These are phyloP conservation scores for Breviolum minutum DNA, from an alignment of 73 alveolate genomes.

Conservation along the genomic window DNA sequence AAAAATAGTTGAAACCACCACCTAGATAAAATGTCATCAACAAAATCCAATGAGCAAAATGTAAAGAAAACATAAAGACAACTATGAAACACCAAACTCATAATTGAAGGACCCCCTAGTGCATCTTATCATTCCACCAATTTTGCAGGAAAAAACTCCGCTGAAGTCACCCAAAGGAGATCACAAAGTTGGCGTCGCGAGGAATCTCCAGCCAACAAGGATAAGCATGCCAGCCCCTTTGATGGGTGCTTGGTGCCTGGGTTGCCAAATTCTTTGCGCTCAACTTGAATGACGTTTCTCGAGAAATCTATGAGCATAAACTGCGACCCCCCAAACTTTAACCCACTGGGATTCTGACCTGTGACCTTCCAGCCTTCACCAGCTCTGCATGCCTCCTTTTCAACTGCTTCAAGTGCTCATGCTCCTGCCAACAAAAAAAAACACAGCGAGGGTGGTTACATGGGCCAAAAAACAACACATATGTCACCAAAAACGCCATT, in stretches of 20 bases:
- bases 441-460: neutral
- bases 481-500: neutral
- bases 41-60: too few relatives aligned
- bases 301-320: too few relatives aligned
- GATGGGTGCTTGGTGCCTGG: neutral
- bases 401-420: conserved; percentile 42
- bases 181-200: conserved; percentile 22
- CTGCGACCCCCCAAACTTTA: neutral
- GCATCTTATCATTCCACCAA: too few relatives aligned
- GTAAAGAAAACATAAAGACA: too few relatives aligned
- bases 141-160: too few relatives aligned
- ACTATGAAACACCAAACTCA: neutral
- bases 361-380: conserved; percentile 41
- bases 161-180: neutral
- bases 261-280: too few relatives aligned
- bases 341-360: neutral
- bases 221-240: conserved; percentile 43
- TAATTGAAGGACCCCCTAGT: too few relatives aligned
- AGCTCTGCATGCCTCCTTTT: conserved; percentile 48
- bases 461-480: neutral
- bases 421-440: conserved; percentile 2
- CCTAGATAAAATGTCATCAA: too few relatives aligned
- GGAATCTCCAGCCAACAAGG: conserved; percentile 44
- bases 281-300: neutral
- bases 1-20: too few relatives aligned